Evolutionary conservation across 169 alveolate genomes (phyloP), one percentile per base, ranked within the genome.

Genomic region (Babesia ovata): DNA sequence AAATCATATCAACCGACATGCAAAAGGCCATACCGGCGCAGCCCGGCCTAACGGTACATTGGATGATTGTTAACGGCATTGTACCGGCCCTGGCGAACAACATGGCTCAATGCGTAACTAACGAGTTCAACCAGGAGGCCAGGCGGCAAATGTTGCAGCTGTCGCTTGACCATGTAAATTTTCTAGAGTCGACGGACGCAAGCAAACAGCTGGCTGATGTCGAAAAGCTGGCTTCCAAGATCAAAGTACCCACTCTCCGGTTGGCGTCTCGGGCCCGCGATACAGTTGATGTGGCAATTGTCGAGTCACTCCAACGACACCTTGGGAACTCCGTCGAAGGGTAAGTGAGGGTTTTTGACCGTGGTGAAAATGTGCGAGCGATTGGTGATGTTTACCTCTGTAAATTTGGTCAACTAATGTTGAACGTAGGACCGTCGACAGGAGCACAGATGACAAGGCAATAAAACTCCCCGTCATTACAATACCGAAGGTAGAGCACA

Each of bases 11-110:
- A n/a, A 73, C 59, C 21, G 90, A 83, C 28, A 54, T 74, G 82
- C 86, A 75, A 52, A 83, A 65, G 66, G 76, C 86, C 13, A 53
- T 69, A 50, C 86, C 90, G 28, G 73, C 86, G 28, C 75, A 72
- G 13, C 79, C 90, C n/a, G 86, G 85, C 3, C 48, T 83, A 22
- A 83, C 86, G 9, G 90, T 83, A 11, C 76, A 62, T 42, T 83
- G 90, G 90, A 56, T 59, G 63, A 50, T 67, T 0, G 86, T 83
- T 39, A 69, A 69, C 60, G 90, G 82, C 24, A 54, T 12, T 24
- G 85, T 83, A 17, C 90, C 90, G 0, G 70, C 73, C 0, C 17
- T 83, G 54, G 49, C 90, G 22, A 60, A 59, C 26, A 54, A 71
- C 48, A 48, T 83, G 79, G 82, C 63, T 7, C 74, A 58, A 7